phyloP scores from a whole-genome alignment of 768 basidiomycete species.

The Sarcomyxa edulis region DNA sequence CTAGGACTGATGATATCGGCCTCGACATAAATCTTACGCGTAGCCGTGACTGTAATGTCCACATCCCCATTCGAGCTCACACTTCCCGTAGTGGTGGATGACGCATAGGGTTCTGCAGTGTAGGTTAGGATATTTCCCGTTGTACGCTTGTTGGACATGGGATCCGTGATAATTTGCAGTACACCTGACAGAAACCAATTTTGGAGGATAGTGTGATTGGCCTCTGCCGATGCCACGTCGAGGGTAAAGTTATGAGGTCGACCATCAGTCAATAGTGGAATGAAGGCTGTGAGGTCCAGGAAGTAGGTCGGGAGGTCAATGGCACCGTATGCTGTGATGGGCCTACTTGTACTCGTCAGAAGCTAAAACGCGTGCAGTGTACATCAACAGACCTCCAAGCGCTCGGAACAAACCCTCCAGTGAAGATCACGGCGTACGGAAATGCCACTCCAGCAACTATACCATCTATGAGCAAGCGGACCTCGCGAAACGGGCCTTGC shows the following conservation, averaged over 20 bases:
- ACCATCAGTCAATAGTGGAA: conserved; percentile 63
- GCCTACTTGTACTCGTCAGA: conserved; percentile 28
- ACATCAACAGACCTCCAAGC: conserved; percentile 53
- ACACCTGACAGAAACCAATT: conserved; percentile 79
- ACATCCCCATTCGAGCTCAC: conserved; percentile 40
- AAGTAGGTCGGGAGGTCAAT: conserved; percentile 76
- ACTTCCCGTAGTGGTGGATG: conserved; percentile 41
- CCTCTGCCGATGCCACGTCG: conserved; percentile 68
- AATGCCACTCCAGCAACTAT: conserved; percentile 42
- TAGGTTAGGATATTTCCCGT: conserved; percentile 64
- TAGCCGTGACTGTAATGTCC: conserved; percentile 58
- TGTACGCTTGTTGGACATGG: conserved; percentile 54
- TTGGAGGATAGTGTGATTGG: conserved; percentile 55
- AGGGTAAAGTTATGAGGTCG: conserved; percentile 66
- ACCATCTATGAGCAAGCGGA: conserved; percentile 41
- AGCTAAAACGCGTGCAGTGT: background rate
- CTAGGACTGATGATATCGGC: conserved; percentile 58
- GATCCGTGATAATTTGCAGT: conserved; percentile 64
- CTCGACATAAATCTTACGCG: conserved; percentile 53
- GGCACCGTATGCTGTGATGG: conserved; percentile 73
- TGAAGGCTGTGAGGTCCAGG: conserved; percentile 73
- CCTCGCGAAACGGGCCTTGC: conserved; percentile 47
- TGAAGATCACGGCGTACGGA: conserved; percentile 62
- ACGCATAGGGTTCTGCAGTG: conserved; percentile 51
- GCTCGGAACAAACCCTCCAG: conserved; percentile 66